Evolutionary conservation across 192 early-diverging fungal genomes (phyloP), one percentile per base, ranked within the genome.

Genomic region (Coemansia reversa): DNA sequence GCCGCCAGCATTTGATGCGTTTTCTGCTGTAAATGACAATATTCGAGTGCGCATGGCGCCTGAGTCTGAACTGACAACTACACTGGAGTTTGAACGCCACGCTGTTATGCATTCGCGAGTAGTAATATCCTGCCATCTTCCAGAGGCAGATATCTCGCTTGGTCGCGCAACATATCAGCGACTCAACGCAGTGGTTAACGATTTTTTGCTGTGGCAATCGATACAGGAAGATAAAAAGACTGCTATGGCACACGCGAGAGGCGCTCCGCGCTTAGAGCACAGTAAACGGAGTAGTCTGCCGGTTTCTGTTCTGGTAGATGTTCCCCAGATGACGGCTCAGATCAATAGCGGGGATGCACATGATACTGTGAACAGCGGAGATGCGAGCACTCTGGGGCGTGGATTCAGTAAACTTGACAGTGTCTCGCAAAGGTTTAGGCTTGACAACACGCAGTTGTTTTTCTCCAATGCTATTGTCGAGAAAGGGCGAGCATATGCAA

Each of bases 121-220:
- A 24, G 71, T 82, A 9, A 53, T 82, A 8, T 82, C 79, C 0
- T 82, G 79, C 53, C 79, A 82, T 64, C 52, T 82, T 32, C 79
- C 79, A 5, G 79, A 82, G 52, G 60, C 71, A 16, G 67, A 70
- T 30, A 55, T 73, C 16, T 25, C 58, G 20, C 65, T 82, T 27
- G 58, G 52, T 27, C 58, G 66, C 18, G 22, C 64, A 2, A 59
- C 66, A 11, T 82, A 76, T 48, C 66, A 82, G 52, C 79, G 79
- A 11, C 60, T 76, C 20, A 72, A 82, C 28, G 73, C 73, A 12
- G 60, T 82, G 11, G 63, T 82, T 45, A 82, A 82, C 50, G 74
- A 82, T 27, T 82, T 82, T 65, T 45, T 76, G 70, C 58, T 82
- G 51, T 82, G 79, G 79, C 79, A 82, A 57, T 69, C 79, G 18